These are phyloP conservation scores for Xerocomus minutiporus DNA, from an alignment of 1,284 basidiomycete species.

Conservation along the genomic window DNA sequence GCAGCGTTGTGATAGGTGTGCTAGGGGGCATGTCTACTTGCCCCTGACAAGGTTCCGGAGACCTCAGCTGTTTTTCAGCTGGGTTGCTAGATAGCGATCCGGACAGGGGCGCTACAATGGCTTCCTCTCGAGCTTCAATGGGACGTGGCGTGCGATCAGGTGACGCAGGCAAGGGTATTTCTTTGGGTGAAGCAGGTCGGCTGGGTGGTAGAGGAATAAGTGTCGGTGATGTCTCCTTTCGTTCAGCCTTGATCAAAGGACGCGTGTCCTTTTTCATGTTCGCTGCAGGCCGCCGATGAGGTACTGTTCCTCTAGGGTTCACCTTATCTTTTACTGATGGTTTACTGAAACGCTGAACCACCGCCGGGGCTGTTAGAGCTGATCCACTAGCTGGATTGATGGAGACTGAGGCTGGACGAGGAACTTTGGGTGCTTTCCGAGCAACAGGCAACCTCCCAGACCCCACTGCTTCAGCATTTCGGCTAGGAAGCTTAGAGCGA, in stretches of 20 bases:
- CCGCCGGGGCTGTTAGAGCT: neutral
- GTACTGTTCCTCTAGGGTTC: neutral
- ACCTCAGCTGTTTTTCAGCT: neutral
- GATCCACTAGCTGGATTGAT: constrained; percentile 10
- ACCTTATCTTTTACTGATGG: constrained; percentile 11
- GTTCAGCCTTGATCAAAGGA: constrained; percentile 12
- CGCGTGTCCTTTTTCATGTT: constrained; percentile 11
- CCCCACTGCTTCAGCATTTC: constrained; percentile 1
- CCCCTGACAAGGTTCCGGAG: constrained; percentile 4
- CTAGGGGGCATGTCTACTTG: constrained; percentile 25
- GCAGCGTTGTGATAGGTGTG: constrained; percentile 66
- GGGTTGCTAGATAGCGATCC: neutral
- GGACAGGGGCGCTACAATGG: neutral
- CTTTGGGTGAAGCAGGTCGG: constrained; percentile 18
- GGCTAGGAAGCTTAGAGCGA: constrained; percentile 13
- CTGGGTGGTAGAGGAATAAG: constrained; percentile 33
- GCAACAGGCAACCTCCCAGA: constrained; percentile 1
- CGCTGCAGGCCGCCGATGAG: constrained; percentile 9
- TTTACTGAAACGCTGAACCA: constrained; percentile 14
- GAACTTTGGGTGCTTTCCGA: constrained; percentile 11
- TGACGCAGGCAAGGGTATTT: constrained; percentile 30
- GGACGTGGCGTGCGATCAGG: constrained; percentile 11
- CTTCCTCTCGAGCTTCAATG: constrained; percentile 4
- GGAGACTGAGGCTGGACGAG: constrained; percentile 7
- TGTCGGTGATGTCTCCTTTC: constrained; percentile 18